Evolutionary conservation across 768 basidiomycete genomes (phyloP).

Genomic region (Termitomyces heimii): DNA sequence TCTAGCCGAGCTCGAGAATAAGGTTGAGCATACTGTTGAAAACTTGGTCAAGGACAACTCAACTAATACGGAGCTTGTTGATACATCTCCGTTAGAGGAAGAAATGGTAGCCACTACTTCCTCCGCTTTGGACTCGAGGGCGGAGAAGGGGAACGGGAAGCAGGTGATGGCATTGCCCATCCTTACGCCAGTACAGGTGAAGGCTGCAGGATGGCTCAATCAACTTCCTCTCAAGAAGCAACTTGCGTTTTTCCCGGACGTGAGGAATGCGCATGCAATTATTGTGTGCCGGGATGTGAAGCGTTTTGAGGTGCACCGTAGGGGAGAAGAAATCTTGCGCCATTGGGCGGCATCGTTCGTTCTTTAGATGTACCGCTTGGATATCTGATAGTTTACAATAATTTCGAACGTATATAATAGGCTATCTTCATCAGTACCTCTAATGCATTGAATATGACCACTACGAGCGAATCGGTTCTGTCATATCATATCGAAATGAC

Average conservation of each 20-base stretch:
- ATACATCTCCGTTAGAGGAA: neutral
- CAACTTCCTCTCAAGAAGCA: conserved; percentile 69
- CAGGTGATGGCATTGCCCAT: conserved; percentile 30
- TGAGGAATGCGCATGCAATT: conserved; percentile 63
- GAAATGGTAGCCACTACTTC: neutral
- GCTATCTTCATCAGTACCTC: neutral
- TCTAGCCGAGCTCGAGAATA: conserved; percentile 50
- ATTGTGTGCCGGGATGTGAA: conserved; percentile 68
- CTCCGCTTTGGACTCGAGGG: neutral
- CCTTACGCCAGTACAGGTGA: conserved; percentile 51
- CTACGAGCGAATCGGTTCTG: no score
- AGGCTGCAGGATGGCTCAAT: conserved; percentile 57
- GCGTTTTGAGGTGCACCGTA: conserved; percentile 48
- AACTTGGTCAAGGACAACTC: conserved; percentile 47
- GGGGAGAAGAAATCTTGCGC: conserved; percentile 59
- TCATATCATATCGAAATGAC: neutral
- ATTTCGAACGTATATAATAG: neutral
- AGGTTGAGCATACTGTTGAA: conserved; percentile 54
- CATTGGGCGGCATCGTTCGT: conserved; percentile 41
- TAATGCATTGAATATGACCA: neutral
- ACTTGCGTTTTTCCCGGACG: conserved; percentile 52
- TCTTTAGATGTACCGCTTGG: neutral
- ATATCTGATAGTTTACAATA: neutral
- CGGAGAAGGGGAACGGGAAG: neutral
- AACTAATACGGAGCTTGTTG: conserved; percentile 14